These are phyloP conservation scores for Hyaloscypha variabilis DNA, from an alignment of 495 filamentous ascomycete species.

Conservation along the genomic window DNA sequence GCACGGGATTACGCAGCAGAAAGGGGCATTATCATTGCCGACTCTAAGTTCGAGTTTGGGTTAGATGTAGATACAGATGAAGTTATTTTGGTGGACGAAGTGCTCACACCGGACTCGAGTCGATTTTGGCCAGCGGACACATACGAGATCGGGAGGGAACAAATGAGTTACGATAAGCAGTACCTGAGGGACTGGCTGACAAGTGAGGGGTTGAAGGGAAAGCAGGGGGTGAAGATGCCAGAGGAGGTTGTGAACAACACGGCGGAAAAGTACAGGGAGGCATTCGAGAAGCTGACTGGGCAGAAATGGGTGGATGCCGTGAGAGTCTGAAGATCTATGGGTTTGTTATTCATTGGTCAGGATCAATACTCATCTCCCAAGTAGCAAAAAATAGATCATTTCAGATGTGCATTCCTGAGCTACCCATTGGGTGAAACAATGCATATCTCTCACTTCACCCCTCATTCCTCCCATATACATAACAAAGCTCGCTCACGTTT, in stretches of 20 bases:
- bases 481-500: not conserved
- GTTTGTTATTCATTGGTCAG: no score
- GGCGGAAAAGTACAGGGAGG: constrained; percentile 67
- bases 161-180: constrained; percentile 91
- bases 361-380: no score
- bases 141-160: constrained; percentile 73
- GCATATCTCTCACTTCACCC: constrained; percentile 4
- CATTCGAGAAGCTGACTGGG: constrained; percentile 71
- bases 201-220: constrained; percentile 67
- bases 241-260: constrained; percentile 67
- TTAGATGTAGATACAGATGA: constrained; percentile 74
- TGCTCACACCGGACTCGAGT: constrained; percentile 81
- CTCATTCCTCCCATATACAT: constrained; percentile 2
- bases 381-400: no score
- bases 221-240: constrained; percentile 67
- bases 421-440: not conserved
- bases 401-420: not conserved
- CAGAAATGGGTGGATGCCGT: constrained; percentile 39
- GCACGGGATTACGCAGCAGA: constrained; percentile 74
- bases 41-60: constrained; percentile 82
- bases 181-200: constrained; percentile 86
- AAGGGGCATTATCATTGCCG: constrained; percentile 88
- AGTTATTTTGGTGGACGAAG: constrained; percentile 88
- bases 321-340: not conserved
- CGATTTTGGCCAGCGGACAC: constrained; percentile 83